Evolutionary conservation across 2,329 filamentous ascomycete species (phyloP), one percentile per base, ranked within the genome.

Genomic region (Colletotrichum costaricense): DNA sequence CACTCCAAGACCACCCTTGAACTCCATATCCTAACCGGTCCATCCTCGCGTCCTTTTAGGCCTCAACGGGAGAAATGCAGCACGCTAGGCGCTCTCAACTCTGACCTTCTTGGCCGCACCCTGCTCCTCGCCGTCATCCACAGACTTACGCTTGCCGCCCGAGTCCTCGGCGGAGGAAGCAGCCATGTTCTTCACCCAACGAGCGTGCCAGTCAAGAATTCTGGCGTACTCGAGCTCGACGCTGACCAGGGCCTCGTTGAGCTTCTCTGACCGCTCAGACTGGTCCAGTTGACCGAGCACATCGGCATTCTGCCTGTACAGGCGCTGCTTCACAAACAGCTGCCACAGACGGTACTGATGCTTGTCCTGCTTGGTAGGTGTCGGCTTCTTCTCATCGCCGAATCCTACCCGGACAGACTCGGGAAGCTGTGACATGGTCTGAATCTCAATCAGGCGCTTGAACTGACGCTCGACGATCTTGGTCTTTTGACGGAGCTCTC

Each of bases 401-500:
- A 88, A 80, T 70, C 84, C 80, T 75, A 90, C 90, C 19, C 91
- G 89, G 63, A 92, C 87, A 0, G 87, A 85, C 7, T 81, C 81
- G 0, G 91, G 87, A 11, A 93, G 85, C 74, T 86, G 84, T 2
- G 90, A 90, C 85, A 93, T 90, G 30, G 93, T 85, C 62, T 95
- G 91, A 88, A 96, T 93, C 81, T 97, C 94, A 0, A 94, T 84
- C 8, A 95, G 86, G 6, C 94, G 88, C 74, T 87, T 87, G 80
- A 96, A 95, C 78, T 97, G 94, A n/a, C 94, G 87, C 0, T 91
- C 88, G 1, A 92, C 91, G 71, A 96, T 94, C 85, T 96, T 97
- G 65, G 88, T 85, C 75, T 89, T 85, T 33, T 84, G 82, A 2
- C 91, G 89, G n/a, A 94, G 83, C 1, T 82, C 78, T 35, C 92